Percentiles rank a stretch among this genome's conserved stretches.
Evolutionary conservation across 345 rosid species (phyloP).

Genomic region (Populus davidiana): DNA sequence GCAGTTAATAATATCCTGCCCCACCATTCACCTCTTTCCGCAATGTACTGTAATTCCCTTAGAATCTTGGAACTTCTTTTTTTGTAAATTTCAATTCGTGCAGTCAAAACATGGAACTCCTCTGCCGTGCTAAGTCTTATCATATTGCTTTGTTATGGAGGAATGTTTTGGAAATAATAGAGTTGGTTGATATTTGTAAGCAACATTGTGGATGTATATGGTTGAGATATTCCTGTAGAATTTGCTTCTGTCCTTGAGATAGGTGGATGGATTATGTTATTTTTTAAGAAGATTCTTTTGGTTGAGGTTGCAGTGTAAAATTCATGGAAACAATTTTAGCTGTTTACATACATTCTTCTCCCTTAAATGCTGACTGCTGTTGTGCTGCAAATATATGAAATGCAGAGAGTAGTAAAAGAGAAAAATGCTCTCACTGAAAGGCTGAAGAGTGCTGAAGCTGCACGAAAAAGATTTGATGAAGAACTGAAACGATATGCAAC

Average conservation of each 20-base stretch:
- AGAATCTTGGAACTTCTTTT: neutral
- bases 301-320: neutral
- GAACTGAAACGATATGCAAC: conserved; percentile 82
- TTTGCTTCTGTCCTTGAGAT: neutral
- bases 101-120: no score
- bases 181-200: neutral
- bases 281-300: neutral
- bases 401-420: conserved; percentile 88
- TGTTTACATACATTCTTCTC: conserved; percentile 3
- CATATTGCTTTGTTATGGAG: neutral
- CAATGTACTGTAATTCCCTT: neutral
- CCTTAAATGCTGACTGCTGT: neutral
- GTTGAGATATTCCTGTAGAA: neutral
- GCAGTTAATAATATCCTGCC: neutral
- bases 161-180: neutral
- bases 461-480: conserved; percentile 88
- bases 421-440: conserved; percentile 89
- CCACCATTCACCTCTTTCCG: neutral
- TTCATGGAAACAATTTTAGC: conserved; percentile 2
- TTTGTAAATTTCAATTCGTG: neutral
- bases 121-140: neutral
- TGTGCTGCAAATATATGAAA: conserved; percentile 20
- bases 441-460: conserved; percentile 82
- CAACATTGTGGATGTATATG: neutral
- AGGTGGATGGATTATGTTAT: neutral